Evolutionary conservation across 352 stramenopile species (phyloP).

Genomic region (Phytophthora aleatoria): DNA sequence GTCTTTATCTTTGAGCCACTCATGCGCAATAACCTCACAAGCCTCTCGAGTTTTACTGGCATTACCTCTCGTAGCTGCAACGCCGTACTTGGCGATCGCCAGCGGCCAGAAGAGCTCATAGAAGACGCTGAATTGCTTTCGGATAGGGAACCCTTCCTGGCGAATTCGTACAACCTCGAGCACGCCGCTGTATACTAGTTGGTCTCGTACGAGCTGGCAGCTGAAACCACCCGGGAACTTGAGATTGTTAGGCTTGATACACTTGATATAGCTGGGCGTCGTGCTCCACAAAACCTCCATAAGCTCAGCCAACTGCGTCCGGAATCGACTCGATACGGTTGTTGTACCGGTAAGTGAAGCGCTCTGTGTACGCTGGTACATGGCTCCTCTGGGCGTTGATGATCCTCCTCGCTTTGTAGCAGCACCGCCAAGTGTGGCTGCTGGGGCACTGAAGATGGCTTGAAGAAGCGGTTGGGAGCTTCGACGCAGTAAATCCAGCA

Average conservation of each 20-base stretch:
- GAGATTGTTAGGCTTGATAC: slow-evolving; percentile 95
- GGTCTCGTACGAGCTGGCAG: slow-evolving; percentile 86
- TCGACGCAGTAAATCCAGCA: slow-evolving; percentile 75
- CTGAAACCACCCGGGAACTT: slow-evolving; percentile 92
- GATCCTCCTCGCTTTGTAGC: slow-evolving; percentile 32
- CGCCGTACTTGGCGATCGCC: slow-evolving; percentile 30
- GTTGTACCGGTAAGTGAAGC: slow-evolving; percentile 62
- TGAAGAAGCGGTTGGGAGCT: slow-evolving; percentile 71
- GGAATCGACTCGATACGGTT: slow-evolving; percentile 76
- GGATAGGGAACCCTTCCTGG: slow-evolving; percentile 91
- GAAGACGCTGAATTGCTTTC: slow-evolving; percentile 77
- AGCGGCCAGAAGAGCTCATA: slow-evolving; percentile 76
- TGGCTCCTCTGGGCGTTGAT: slow-evolving; percentile 20
- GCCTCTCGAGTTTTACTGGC: slow-evolving; percentile 33
- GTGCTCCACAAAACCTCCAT: slow-evolving; percentile 88
- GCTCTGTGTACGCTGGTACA: slow-evolving; percentile 45
- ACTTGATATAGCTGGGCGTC: slow-evolving; percentile 94
- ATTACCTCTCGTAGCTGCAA: slow-evolving; percentile 31
- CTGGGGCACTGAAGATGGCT: slow-evolving; percentile 49
- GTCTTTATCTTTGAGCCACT: slow-evolving; percentile 55
- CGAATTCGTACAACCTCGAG: slow-evolving; percentile 93
- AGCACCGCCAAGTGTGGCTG: slow-evolving; percentile 22
- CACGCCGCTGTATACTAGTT: slow-evolving; percentile 92
- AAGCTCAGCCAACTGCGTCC: slow-evolving; percentile 78
- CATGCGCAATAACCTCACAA: slow-evolving; percentile 52